Conservation (phyloP, 139 green algal genomes). For the Astrephomene gubernaculifera region DNA sequence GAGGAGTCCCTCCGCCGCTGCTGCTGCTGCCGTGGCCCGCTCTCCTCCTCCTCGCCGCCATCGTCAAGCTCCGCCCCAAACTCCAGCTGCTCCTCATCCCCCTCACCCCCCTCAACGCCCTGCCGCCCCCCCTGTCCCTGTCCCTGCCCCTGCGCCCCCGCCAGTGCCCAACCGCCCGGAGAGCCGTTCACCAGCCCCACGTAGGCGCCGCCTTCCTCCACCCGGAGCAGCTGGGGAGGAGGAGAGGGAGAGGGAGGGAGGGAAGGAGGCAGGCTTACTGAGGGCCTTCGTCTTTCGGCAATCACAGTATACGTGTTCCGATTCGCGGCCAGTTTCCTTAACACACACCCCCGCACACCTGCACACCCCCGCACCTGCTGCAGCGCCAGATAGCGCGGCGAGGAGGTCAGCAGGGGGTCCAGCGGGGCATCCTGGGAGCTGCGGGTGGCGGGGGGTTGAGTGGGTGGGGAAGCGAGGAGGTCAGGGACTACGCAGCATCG, state of each 20-base stretch:
- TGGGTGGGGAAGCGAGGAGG: no score
- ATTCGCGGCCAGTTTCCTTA: no score
- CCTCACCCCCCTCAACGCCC: background rate
- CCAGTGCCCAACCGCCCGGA: no score
- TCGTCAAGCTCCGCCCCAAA: background rate
- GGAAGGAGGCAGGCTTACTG: background rate
- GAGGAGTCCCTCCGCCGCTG: background rate
- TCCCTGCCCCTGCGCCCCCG: no score
- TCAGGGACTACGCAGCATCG: no score
- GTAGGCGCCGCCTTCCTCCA: conserved; percentile 74
- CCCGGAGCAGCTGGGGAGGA: conserved; percentile 66
- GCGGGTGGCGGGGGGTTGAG: no score
- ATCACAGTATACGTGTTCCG: no score
- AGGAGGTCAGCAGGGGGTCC: background rate
- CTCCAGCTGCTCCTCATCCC: background rate
- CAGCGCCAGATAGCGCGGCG: conserved; percentile 21
- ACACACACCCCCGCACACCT: no score
- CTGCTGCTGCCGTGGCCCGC: background rate
- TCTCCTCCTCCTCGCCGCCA: background rate
- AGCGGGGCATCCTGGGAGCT: no score
- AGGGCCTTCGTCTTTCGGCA: no score
- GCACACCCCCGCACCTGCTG: conserved; percentile 16
- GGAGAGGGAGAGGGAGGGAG: background rate
- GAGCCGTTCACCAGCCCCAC: conserved; percentile 64
- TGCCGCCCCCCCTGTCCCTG: no score